Evolutionary conservation across 2,329 filamentous ascomycete genomes (phyloP).

Genomic region (Clonostachys byssicola): DNA sequence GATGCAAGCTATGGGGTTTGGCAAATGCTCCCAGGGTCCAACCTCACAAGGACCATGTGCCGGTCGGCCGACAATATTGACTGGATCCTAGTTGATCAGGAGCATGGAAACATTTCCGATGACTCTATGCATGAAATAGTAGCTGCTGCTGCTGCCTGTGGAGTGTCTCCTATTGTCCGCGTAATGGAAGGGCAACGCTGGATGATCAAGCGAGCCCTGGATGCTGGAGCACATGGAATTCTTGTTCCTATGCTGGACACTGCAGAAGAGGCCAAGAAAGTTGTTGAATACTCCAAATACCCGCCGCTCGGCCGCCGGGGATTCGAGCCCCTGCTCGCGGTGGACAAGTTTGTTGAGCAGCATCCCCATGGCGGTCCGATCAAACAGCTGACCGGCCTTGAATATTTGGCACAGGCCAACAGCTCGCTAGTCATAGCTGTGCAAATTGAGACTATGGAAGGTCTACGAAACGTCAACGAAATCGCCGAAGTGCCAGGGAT

Average conservation of each 20-base stretch:
- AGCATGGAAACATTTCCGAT: slow-evolving; percentile 46
- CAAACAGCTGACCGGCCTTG: slow-evolving; percentile 28
- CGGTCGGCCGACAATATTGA: slow-evolving; percentile 49
- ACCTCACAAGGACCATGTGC: slow-evolving; percentile 56
- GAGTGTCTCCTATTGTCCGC: slow-evolving; percentile 38
- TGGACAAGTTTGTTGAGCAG: slow-evolving; percentile 23
- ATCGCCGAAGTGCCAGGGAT: slow-evolving; percentile 58
- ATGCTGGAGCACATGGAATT: slow-evolving; percentile 40
- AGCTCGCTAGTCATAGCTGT: slow-evolving; percentile 56
- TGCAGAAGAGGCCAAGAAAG: slow-evolving; percentile 35
- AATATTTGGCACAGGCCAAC: slow-evolving; percentile 46
- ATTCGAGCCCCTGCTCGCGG: slow-evolving; percentile 43
- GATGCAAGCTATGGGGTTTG: slow-evolving; percentile 43
- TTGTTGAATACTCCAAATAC: slow-evolving; percentile 42
- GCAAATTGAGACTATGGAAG: slow-evolving; percentile 64
- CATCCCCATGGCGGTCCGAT: slow-evolving; percentile 19
- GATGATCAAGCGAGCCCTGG: slow-evolving; percentile 39
- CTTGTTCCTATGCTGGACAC: slow-evolving; percentile 40
- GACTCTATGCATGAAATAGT: slow-evolving; percentile 50
- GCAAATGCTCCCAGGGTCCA: slow-evolving; percentile 60
- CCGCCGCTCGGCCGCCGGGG: slow-evolving; percentile 43
- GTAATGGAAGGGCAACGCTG: slow-evolving; percentile 46
- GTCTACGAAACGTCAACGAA: slow-evolving; percentile 54
- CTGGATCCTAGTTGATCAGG: slow-evolving; percentile 59
- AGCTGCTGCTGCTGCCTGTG: slow-evolving; percentile 42